Conservation (phyloP, 2,329 filamentous ascomycete genomes). For the Sporothrix schenckii region DNA sequence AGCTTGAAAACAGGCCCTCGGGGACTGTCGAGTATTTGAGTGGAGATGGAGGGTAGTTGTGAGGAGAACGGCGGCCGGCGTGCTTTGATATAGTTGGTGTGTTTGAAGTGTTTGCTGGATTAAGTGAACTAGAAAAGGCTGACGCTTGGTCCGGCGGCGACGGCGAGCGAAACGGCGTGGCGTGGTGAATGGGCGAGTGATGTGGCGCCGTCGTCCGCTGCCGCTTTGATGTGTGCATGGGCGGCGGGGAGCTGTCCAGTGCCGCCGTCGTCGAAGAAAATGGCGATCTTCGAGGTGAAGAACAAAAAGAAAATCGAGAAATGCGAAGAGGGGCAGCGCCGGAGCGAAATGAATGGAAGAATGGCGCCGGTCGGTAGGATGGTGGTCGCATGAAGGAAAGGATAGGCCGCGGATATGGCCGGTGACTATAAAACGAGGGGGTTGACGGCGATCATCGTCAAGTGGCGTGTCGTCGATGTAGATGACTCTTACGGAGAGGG, state of each 20-base stretch:
- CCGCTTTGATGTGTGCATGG: slow-evolving; percentile 28
- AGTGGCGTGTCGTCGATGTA: background rate
- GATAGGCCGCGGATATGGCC: background rate
- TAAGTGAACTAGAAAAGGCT: no score
- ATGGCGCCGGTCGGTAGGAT: background rate
- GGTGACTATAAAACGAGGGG: background rate
- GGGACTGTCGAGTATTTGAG: slow-evolving; percentile 13
- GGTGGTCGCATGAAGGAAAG: slow-evolving; percentile 22
- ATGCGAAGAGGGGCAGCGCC: background rate
- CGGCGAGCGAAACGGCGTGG: background rate
- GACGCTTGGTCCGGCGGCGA: background rate
- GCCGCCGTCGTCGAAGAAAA: background rate
- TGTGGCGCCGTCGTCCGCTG: slow-evolving; percentile 26
- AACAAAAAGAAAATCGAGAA: background rate
- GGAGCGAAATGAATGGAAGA: background rate
- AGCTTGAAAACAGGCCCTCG: slow-evolving; percentile 23
- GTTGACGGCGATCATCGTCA: background rate
- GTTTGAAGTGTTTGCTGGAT: background rate
- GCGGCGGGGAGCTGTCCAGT: background rate
- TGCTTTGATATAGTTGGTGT: background rate
- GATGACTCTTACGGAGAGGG: slow-evolving; percentile 31
- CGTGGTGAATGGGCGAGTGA: background rate
- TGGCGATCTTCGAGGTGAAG: background rate
- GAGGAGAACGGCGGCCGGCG: background rate
- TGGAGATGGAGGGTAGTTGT: background rate